These are phyloP conservation scores for Coemansia sp. DNA, from an alignment of 192 early-diverging fungal species.

Conservation along the genomic window DNA sequence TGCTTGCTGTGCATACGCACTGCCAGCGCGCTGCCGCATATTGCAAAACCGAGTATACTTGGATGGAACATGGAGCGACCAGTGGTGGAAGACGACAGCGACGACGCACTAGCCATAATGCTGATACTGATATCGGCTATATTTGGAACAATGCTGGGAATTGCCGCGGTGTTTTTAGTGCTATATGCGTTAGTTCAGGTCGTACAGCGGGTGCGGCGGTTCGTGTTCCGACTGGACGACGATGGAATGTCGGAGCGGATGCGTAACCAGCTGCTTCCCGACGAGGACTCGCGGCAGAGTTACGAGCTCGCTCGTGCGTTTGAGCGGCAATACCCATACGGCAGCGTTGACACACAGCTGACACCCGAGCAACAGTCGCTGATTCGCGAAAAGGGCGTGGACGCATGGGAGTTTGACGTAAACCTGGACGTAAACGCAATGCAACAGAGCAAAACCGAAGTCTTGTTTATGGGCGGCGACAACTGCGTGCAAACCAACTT, in stretches of 20 bases:
- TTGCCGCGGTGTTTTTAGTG: slow-evolving; percentile 30
- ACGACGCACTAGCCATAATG: slow-evolving; percentile 34
- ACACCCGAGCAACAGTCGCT: slow-evolving; percentile 70
- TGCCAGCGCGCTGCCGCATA: slow-evolving; percentile 2
- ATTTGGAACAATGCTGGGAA: slow-evolving; percentile 36
- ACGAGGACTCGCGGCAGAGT: slow-evolving; percentile 55
- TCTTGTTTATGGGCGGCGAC: slow-evolving; percentile 69
- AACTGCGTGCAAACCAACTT: slow-evolving; percentile 77
- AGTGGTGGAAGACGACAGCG: slow-evolving; percentile 9
- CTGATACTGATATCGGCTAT: slow-evolving; percentile 40
- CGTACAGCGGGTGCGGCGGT: slow-evolving; percentile 23
- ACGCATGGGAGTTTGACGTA: slow-evolving; percentile 79
- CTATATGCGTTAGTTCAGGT: slow-evolving; percentile 20
- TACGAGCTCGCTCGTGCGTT: slow-evolving; percentile 59
- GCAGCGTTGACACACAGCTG: slow-evolving; percentile 72
- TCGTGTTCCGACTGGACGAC: slow-evolving; percentile 38
- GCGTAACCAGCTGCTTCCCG: slow-evolving; percentile 44
- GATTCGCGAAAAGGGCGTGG: slow-evolving; percentile 79
- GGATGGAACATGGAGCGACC: slow-evolving; percentile 7
- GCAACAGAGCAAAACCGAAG: slow-evolving; percentile 68
- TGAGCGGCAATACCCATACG: slow-evolving; percentile 69
- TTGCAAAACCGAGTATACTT: neutral
- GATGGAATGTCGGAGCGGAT: slow-evolving; percentile 47
- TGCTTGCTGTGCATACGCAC: neutral
- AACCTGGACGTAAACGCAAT: slow-evolving; percentile 61